These are phyloP conservation scores for Claviceps sp. DNA, from an alignment of 2,329 filamentous ascomycete genomes.

Conservation along the genomic window DNA sequence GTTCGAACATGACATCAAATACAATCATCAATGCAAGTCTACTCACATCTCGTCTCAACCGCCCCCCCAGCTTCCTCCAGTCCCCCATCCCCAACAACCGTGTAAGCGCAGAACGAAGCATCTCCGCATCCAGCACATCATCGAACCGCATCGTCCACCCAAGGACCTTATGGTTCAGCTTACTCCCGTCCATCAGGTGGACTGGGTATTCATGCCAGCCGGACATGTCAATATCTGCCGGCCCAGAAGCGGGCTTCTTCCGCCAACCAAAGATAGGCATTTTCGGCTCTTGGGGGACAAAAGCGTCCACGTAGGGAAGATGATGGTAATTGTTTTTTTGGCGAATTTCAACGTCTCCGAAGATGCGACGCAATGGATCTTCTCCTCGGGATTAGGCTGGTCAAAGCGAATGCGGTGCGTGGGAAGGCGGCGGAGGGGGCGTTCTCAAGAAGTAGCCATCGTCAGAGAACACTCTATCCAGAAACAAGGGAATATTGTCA, in stretches of 20 bases:
- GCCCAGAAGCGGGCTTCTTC: background rate
- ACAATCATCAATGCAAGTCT: no score
- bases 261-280: slow-evolving; percentile 1
- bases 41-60: slow-evolving; percentile 25
- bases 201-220: slow-evolving; percentile 1
- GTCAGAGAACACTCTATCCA: no score
- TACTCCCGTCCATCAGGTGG: background rate
- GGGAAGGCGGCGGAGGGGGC: no score
- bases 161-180: slow-evolving; percentile 2
- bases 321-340: no score
- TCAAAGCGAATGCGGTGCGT: no score
- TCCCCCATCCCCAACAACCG: slow-evolving; percentile 24
- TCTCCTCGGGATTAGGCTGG: no score
- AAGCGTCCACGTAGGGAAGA: no score
- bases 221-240: background rate
- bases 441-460: no score
- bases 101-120: slow-evolving; percentile 21
- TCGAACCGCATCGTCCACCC: slow-evolving; percentile 4
- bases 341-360: background rate
- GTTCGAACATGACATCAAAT: no score
- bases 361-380: background rate
- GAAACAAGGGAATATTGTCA: no score
- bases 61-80: slow-evolving; percentile 30
- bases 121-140: slow-evolving; percentile 22
- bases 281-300: background rate